Conservation (phyloP, 805 yeast genomes). For the Cyberlindnera veronae region DNA sequence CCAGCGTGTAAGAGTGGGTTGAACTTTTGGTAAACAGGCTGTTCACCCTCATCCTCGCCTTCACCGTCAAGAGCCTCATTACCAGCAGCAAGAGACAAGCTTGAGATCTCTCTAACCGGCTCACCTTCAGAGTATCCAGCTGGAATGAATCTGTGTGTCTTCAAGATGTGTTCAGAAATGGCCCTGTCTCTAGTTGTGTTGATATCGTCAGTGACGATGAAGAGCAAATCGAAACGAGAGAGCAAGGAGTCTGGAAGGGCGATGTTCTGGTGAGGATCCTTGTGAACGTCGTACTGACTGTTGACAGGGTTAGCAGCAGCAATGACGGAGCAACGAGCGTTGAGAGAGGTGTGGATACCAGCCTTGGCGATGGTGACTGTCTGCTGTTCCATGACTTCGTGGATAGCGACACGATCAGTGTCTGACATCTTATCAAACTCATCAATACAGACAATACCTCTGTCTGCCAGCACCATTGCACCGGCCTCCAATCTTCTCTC, state of each 20-base stretch:
- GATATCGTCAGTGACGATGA: slow-evolving; percentile 94
- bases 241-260: slow-evolving; percentile 94
- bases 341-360: slow-evolving; percentile 93
- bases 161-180: slow-evolving; percentile 89
- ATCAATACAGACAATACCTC: slow-evolving; percentile 97
- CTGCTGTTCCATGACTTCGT: slow-evolving; percentile 99
- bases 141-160: slow-evolving; percentile 88
- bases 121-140: slow-evolving; percentile 90
- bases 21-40: slow-evolving; percentile 73
- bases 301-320: slow-evolving; percentile 98
- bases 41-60: slow-evolving; percentile 36
- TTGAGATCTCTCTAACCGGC: slow-evolving; percentile 78
- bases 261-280: slow-evolving; percentile 94
- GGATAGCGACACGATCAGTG: slow-evolving; percentile 94
- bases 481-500: slow-evolving; percentile 97
- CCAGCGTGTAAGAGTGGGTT: slow-evolving; percentile 82
- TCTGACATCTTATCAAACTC: slow-evolving; percentile 99
- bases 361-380: slow-evolving; percentile 98
- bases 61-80: slow-evolving; percentile 49
- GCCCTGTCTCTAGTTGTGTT: slow-evolving; percentile 79
- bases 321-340: slow-evolving; percentile 93
- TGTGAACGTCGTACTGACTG: slow-evolving; percentile 94
- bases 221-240: slow-evolving; percentile 93
- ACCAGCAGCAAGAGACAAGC: slow-evolving; percentile 78
- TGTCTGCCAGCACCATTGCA: slow-evolving; percentile 97